Evolutionary conservation across 2,329 filamentous ascomycete genomes (phyloP).

Genomic region (Diaporthe sp.): DNA sequence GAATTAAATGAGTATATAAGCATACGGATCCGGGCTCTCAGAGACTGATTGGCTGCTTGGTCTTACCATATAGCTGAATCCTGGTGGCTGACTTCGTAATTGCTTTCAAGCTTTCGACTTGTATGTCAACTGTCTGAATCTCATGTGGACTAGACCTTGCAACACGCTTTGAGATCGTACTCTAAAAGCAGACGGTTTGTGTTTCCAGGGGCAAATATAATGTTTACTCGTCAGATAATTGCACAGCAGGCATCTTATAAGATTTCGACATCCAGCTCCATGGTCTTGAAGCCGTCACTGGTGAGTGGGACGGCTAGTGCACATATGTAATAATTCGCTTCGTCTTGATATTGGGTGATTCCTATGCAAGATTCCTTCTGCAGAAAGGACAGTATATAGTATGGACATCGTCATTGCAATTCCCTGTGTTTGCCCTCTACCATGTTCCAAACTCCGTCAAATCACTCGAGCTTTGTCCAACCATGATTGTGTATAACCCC

Average conservation of each 20-base stretch:
- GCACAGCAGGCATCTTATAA: background rate
- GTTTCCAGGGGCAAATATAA: too few relatives aligned
- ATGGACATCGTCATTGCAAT: background rate
- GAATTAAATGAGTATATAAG: background rate
- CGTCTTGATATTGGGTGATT: background rate
- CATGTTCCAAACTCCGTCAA: constrained; percentile 41
- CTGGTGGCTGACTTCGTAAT: too few relatives aligned
- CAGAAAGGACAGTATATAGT: constrained; percentile 7
- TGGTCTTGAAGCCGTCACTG: background rate
- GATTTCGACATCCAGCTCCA: background rate
- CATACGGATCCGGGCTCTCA: background rate
- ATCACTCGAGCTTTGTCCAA: constrained; percentile 54
- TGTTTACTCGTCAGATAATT: too few relatives aligned
- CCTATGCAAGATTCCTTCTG: background rate
- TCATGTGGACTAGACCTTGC: too few relatives aligned
- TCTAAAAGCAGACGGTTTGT: too few relatives aligned
- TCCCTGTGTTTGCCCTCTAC: constrained; percentile 14
- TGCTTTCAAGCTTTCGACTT: too few relatives aligned
- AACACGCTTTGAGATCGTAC: too few relatives aligned
- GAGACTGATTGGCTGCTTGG: background rate
- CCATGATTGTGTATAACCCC: constrained; percentile 56
- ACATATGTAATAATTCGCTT: background rate
- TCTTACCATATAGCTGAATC: background rate
- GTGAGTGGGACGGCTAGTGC: background rate
- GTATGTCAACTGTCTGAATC: too few relatives aligned